Conservation (phyloP, 2,329 filamentous ascomycete genomes). For the Podosphaera fusca region DNA sequence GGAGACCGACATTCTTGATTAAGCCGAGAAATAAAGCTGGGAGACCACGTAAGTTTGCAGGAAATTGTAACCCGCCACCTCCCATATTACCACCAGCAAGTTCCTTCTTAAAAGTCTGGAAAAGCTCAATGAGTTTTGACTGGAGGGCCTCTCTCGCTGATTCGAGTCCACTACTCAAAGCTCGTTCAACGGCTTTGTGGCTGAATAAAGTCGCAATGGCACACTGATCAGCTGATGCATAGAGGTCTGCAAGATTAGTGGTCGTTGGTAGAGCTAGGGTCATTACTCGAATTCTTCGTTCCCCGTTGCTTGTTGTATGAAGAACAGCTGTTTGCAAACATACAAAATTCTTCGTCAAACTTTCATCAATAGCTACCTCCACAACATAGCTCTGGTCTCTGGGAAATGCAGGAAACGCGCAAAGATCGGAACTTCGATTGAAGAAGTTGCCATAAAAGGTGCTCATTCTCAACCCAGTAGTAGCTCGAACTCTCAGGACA, state of each 20-base stretch:
- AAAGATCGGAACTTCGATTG: constrained; percentile 91
- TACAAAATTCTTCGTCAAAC: constrained; percentile 69
- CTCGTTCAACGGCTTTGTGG: constrained; percentile 89
- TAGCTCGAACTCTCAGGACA: constrained; percentile 82
- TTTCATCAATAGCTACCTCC: constrained; percentile 94
- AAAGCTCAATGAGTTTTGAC: constrained; percentile 72
- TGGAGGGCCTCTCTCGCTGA: constrained; percentile 78
- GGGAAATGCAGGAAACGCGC: constrained; percentile 93
- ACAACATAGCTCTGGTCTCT: constrained; percentile 95
- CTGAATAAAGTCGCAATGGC: constrained; percentile 87
- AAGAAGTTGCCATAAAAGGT: constrained; percentile 99
- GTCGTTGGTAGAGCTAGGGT: constrained; percentile 86
- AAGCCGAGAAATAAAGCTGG: constrained; percentile 80
- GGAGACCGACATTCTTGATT: constrained; percentile 87
- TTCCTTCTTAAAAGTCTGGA: constrained; percentile 93
- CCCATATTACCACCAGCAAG: constrained; percentile 89
- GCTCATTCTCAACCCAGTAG: constrained; percentile 84
- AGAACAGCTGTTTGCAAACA: constrained; percentile 87
- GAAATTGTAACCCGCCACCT: constrained; percentile 75
- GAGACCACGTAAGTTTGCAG: constrained; percentile 70
- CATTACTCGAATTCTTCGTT: constrained; percentile 82
- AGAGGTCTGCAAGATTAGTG: constrained; percentile 70
- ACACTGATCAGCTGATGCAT: constrained; percentile 82
- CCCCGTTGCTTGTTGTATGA: constrained; percentile 93
- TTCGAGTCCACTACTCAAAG: constrained; percentile 67